Evolutionary conservation across 2,329 filamentous ascomycete genomes (phyloP).

Genomic region (Didymellaceae sp.): DNA sequence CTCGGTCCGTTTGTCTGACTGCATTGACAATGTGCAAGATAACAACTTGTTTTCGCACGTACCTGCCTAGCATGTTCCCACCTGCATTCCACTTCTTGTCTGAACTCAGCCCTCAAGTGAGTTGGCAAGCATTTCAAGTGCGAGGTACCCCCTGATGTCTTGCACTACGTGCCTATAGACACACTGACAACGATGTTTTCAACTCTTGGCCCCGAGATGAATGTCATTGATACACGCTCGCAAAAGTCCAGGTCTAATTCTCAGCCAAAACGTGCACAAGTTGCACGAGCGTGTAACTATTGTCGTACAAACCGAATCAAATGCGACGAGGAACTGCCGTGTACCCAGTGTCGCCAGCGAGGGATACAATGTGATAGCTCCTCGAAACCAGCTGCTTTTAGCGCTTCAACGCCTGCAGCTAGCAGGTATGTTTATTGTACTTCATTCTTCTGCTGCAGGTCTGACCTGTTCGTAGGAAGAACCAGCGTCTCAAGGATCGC

Average conservation of each 20-base stretch:
- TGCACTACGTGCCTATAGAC: neutral
- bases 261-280: conserved; percentile 4
- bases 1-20: neutral
- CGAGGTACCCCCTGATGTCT: neutral
- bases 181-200: conserved; percentile 9
- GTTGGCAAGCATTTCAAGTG: neutral
- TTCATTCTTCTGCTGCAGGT: neutral
- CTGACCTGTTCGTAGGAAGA: conserved; percentile 2
- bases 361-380: conserved; percentile 1
- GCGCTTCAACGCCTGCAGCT: conserved; percentile 1
- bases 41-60: neutral
- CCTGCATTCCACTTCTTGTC: neutral
- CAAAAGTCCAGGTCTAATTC: conserved; percentile 4
- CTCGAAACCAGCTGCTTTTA: neutral
- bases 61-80: neutral
- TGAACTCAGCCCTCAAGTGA: neutral
- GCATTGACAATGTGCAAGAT: neutral
- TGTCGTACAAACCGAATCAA: conserved; percentile 12
- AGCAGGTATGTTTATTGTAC: conserved; percentile 3
- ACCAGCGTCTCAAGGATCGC: conserved; percentile 9
- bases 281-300: conserved; percentile 7
- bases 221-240: conserved; percentile 3
- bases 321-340: conserved; percentile 9
- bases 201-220: conserved; percentile 7
- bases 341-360: conserved; percentile 11